Base-by-base conservation (phyloP, 1,139 yeast genomes). In the Hansenula sp. region DNA sequence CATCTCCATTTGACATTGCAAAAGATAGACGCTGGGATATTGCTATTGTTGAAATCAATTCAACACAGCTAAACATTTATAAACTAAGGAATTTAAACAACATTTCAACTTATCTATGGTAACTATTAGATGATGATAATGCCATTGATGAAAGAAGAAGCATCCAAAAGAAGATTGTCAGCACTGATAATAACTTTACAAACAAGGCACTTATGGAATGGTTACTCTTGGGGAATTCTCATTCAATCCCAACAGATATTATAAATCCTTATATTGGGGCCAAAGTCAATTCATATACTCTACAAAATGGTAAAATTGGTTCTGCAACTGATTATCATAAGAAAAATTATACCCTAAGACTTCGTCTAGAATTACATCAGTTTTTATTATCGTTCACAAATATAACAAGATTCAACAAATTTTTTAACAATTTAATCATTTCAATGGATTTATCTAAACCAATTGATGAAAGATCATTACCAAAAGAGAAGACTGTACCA, bases 21-120 rank as follows among this genome's bases (percentile, higher is more conserved):
- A 46, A 70, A 66, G 47, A 68, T 47, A 63, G 82, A 62, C 27
- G 78, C 16, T 79, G 84, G 84, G 62, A 62, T 42, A 72, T 76
- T 0, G 78, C 75, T 35, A 57, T 75, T 38, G 60, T 77, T n/a
- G 81, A 75, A 48, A 61, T 81, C 43, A 77, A 79, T 59, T 77
- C 79, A 48, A 81, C 84, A 17, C 82, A 77, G 55, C 65, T 81
- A 41, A 71, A 71, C 41, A 47, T 81, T 17, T 71, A 73, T 50
- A 60, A 60, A 24, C 46, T 72, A 18, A 56, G 58, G 24, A 36
- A 40, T 18, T n/a, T 21, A 10, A 32, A 36, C 27, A 13, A 35
- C 9, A 33, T 15, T 8, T 6, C 8, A 8, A 12, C 16, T n/a
- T 36, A 36, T 10, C 15, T 36, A 7, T 28, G 32, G 38, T 28